A percentile compares a stretch with the other conserved stretches of the same genome.
Evolutionary conservation across 176 grass and related monocot species (phyloP).

Genomic region (Oryza longistaminata): DNA sequence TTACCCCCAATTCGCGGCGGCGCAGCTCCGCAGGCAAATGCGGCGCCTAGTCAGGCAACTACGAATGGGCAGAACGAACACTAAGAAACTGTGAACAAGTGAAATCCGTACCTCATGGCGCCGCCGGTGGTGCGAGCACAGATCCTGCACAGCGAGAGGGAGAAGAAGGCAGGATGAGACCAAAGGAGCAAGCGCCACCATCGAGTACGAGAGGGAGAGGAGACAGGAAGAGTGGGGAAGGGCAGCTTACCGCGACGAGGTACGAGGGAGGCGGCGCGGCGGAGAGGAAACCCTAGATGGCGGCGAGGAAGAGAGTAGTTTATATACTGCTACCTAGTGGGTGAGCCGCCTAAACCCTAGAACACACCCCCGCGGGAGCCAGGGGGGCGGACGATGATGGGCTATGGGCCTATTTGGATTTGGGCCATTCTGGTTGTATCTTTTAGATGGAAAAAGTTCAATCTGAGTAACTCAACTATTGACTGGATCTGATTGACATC

Average conservation of each 20-base stretch:
- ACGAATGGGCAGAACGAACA: not conserved
- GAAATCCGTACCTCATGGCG: slow-evolving; percentile 36
- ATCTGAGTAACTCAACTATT: no score
- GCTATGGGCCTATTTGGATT: not conserved
- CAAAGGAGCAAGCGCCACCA: not conserved
- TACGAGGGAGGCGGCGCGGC: slow-evolving; percentile 13
- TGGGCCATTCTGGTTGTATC: not conserved
- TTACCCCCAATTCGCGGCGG: not conserved
- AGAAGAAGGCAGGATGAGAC: not conserved
- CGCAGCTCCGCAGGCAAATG: not conserved
- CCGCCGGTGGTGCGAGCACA: not conserved
- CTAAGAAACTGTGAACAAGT: not conserved
- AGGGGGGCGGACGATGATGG: not conserved
- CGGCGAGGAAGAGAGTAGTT: not conserved
- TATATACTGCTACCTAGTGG: not conserved
- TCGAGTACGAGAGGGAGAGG: not conserved
- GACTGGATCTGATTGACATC: no score
- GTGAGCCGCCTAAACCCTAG: not conserved
- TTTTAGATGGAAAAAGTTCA: no score
- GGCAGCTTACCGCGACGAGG: slow-evolving; percentile 14
- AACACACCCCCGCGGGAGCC: not conserved
- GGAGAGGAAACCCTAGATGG: slow-evolving; percentile 18
- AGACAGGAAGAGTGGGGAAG: not conserved
- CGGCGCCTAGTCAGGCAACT: not conserved
- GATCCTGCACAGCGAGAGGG: not conserved